These are phyloP conservation scores for Tranzscheliella williamsii DNA, from an alignment of 1,284 basidiomycete species.

Conservation along the genomic window DNA sequence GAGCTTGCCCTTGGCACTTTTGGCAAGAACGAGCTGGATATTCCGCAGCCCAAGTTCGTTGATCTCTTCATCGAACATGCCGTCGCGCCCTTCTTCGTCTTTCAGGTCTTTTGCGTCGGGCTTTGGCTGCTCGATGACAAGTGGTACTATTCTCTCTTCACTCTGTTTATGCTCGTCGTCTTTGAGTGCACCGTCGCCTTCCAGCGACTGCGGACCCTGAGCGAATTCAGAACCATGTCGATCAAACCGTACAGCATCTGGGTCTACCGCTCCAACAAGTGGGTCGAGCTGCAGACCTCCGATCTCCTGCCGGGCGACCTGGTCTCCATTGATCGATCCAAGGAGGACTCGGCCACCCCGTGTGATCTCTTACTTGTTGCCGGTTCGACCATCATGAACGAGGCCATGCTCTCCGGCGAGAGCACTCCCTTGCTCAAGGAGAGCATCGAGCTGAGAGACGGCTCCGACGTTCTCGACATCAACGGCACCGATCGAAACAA, in stretches of 20 bases:
- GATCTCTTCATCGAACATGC: constrained; percentile 60
- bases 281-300: constrained; percentile 49
- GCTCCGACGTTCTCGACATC: constrained; percentile 52
- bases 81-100: constrained; percentile 61
- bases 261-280: constrained; percentile 52
- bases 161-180: constrained; percentile 59
- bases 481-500: constrained; percentile 58
- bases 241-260: constrained; percentile 58
- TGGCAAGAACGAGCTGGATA: constrained; percentile 57
- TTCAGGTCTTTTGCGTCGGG: constrained; percentile 60
- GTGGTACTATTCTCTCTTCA: constrained; percentile 60
- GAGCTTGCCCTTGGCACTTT: constrained; percentile 50
- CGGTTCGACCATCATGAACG: constrained; percentile 58
- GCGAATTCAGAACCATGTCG: constrained; percentile 61
- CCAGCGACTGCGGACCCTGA: constrained; percentile 58
- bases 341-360: constrained; percentile 57
- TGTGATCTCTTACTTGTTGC: constrained; percentile 54
- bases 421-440: constrained; percentile 60
- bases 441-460: constrained; percentile 56
- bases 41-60: constrained; percentile 56
- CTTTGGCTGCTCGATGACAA: constrained; percentile 61
- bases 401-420: constrained; percentile 61
- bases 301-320: constrained; percentile 58
- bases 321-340: constrained; percentile 57
- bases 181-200: constrained; percentile 60